Evolutionary conservation across 148 eudicot genomes (phyloP).

Genomic region (Rhododendron kiyosumense): DNA sequence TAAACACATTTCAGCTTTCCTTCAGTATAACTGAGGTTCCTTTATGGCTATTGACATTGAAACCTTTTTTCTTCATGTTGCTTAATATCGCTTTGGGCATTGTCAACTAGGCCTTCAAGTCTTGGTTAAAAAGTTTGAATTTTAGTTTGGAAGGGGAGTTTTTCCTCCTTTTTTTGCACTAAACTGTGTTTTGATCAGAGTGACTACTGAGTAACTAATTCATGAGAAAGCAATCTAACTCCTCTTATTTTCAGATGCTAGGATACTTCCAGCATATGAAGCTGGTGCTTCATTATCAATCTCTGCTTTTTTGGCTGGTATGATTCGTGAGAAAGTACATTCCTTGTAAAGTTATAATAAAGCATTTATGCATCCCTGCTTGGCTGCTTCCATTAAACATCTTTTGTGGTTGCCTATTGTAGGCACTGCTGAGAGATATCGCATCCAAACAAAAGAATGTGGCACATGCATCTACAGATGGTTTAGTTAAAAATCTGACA

Average conservation of each 20-base stretch:
- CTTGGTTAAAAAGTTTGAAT: not conserved
- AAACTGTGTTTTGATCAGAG: not conserved
- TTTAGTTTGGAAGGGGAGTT: not conserved
- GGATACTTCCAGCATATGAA: slow-evolving; percentile 81
- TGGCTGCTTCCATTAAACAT: slow-evolving; percentile 5
- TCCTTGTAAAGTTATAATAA: not conserved
- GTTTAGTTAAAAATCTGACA: slow-evolving; percentile 27
- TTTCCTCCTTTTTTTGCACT: not conserved
- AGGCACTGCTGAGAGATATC: slow-evolving; percentile 78
- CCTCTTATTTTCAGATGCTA: slow-evolving; percentile 61
- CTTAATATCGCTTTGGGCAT: not conserved
- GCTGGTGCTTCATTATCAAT: slow-evolving; percentile 68
- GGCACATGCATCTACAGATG: slow-evolving; percentile 38
- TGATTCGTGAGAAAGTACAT: not conserved
- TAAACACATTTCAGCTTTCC: not conserved
- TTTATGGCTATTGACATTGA: slow-evolving; percentile 6
- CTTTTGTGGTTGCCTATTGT: slow-evolving; percentile 14
- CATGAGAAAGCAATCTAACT: not conserved
- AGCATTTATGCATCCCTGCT: not conserved
- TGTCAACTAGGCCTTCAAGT: not conserved
- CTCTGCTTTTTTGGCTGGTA: slow-evolving; percentile 96
- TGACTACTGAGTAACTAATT: not conserved
- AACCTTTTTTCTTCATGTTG: slow-evolving; percentile 12
- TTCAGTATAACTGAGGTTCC: not conserved
- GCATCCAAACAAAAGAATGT: slow-evolving; percentile 61